Conservation (phyloP, 2,329 filamentous ascomycete genomes). For the Biscogniauxia mediterranea region DNA sequence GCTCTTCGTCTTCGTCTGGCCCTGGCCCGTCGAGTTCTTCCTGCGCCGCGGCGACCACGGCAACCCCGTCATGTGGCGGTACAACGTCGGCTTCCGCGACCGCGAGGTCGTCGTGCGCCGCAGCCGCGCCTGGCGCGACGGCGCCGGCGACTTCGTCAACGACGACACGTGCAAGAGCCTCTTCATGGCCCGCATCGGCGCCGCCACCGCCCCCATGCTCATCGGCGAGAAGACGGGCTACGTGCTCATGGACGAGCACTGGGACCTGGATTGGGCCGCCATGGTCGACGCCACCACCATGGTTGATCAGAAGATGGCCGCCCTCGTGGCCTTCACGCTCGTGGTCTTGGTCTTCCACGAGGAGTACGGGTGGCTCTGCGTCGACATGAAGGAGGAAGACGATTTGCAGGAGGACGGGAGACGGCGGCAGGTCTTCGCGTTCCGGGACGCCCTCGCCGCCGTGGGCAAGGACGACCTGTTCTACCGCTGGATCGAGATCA, state of each 20-base stretch:
- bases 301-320: slow-evolving; percentile 60
- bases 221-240: slow-evolving; percentile 82
- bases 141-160: slow-evolving; percentile 54
- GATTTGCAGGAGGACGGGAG: slow-evolving; percentile 52
- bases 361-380: slow-evolving; percentile 68
- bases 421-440: slow-evolving; percentile 72
- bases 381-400: slow-evolving; percentile 50
- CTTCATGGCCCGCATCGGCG: slow-evolving; percentile 60
- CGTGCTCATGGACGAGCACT: slow-evolving; percentile 78
- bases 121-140: slow-evolving; percentile 69
- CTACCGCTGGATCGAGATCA: slow-evolving; percentile 88
- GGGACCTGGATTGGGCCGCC: slow-evolving; percentile 80
- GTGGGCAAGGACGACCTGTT: slow-evolving; percentile 87
- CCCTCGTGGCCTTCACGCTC: slow-evolving; percentile 67
- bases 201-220: slow-evolving; percentile 66
- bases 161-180: slow-evolving; percentile 51
- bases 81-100: slow-evolving; percentile 70
- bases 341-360: slow-evolving; percentile 68
- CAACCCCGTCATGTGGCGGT: slow-evolving; percentile 72
- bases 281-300: slow-evolving; percentile 75
- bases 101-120: slow-evolving; percentile 79
- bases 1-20: slow-evolving; percentile 65
- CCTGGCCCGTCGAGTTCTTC: slow-evolving; percentile 74
- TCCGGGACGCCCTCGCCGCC: slow-evolving; percentile 71
- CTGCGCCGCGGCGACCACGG: slow-evolving; percentile 56